Conservation (phyloP, 176 grass and related monocot genomes). For the Stipa capillata region DNA sequence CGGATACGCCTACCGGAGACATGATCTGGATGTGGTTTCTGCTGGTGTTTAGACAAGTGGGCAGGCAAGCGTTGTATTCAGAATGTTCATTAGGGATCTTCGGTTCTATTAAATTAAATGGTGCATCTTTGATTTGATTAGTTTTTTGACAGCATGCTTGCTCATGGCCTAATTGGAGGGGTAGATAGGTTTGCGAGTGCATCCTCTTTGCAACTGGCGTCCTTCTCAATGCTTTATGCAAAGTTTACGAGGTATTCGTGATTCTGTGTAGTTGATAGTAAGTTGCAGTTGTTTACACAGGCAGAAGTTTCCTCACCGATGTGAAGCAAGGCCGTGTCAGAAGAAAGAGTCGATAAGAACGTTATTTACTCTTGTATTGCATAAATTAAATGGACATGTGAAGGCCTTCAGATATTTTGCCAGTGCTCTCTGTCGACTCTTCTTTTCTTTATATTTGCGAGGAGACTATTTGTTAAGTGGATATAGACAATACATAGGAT, state of each 20-base stretch:
- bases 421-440: background rate
- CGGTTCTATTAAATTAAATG: background rate
- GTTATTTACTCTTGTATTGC: background rate
- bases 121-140: constrained; percentile 25
- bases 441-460: too few relatives aligned
- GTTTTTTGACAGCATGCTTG: constrained; percentile 9
- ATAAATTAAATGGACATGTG: too few relatives aligned
- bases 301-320: background rate
- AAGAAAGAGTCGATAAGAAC: background rate
- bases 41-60: constrained; percentile 17
- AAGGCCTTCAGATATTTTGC: background rate
- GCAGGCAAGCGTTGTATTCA: background rate
- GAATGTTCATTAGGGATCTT: background rate
- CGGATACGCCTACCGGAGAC: background rate
- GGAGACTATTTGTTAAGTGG: background rate
- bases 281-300: background rate
- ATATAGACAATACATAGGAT: background rate
- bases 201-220: background rate
- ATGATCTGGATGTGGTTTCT: background rate
- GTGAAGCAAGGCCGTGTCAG: background rate
- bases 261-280: background rate
- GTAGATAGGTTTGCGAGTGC: background rate
- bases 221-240: constrained; percentile 12
- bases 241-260: background rate
- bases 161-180: constrained; percentile 13